A percentile compares a stretch with the other conserved stretches of the same genome.
Evolutionary conservation across 2,329 filamentous ascomycete genomes (phyloP).

Genomic region (Xylaria sp.): DNA sequence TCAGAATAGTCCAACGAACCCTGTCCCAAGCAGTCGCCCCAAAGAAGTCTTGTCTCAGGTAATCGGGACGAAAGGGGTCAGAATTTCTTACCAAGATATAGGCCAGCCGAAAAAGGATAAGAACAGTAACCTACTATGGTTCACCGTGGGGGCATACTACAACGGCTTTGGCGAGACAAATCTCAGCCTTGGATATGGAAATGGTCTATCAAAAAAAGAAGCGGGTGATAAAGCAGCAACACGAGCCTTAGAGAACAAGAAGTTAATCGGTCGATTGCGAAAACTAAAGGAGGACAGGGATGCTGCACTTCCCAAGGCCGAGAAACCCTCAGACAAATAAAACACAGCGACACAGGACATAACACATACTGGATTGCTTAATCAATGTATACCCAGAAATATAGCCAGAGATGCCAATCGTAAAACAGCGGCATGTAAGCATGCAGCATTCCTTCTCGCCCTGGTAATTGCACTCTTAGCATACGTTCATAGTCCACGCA

Average conservation of each 20-base stretch:
- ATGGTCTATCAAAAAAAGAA: slow-evolving; percentile 74
- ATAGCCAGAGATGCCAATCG: neutral
- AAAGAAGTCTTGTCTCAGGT: slow-evolving; percentile 65
- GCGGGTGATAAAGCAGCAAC: slow-evolving; percentile 75
- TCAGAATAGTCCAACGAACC: slow-evolving; percentile 32
- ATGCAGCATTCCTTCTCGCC: neutral
- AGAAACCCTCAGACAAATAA: neutral
- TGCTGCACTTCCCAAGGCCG: slow-evolving; percentile 33
- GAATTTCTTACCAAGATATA: slow-evolving; percentile 70
- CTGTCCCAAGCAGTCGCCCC: slow-evolving; percentile 46
- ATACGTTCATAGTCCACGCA: neutral
- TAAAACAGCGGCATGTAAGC: neutral
- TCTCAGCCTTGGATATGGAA: slow-evolving; percentile 71
- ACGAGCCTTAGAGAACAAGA: slow-evolving; percentile 73
- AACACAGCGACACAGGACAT: neutral
- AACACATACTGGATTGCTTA: neutral
- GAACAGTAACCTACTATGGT: slow-evolving; percentile 65
- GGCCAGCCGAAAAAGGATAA: slow-evolving; percentile 65
- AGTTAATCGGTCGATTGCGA: slow-evolving; percentile 64
- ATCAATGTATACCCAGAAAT: neutral
- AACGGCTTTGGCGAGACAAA: slow-evolving; percentile 75
- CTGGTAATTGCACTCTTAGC: neutral
- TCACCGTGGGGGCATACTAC: slow-evolving; percentile 72
- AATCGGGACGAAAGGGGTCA: slow-evolving; percentile 68
- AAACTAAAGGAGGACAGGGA: slow-evolving; percentile 61